Evolutionary conservation across 2,329 filamentous ascomycete genomes (phyloP), one percentile per base, ranked within the genome.

Genomic region (Coleophoma crateriformis): DNA sequence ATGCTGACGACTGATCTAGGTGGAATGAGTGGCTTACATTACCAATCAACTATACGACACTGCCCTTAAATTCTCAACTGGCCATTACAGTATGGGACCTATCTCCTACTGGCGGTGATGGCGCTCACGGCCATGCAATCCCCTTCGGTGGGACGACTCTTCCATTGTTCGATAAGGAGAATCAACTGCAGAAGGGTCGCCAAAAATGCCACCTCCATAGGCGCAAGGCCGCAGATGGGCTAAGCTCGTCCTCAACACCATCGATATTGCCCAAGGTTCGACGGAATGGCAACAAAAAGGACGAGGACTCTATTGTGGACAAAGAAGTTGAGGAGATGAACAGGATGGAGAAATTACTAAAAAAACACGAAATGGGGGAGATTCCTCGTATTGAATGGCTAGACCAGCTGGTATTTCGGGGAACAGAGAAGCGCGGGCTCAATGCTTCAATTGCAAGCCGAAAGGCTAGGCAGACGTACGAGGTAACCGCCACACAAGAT

Each of bases 281-380:
- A 47, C 73, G 78, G 46, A 74, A 75, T 27, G 69, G 72, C 71
- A 45, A 69, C 69, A 38, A 65, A 69, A 46, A 50, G 47, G 62
- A 64, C 1, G 68, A 76, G 1, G 71, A 76, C 72, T 13, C 20
- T 32, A 10, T n/a, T 0, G 71, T 81, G n/a, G 82, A 87, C 50
- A 85, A 85, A 58, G 83, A 95, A 52, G 72, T 72, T n/a, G 84
- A 89, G 47, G 94, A 99, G 68, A 78, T 96, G 54, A 90, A 96
- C 60, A 79, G 94, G 15, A 79, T 99, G 58, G 91, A 97, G 63
- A 85, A 83, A 48, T 69, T 97, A 19, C 87, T 99, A 65, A 99
- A 99, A 70, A 95, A 96, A 69, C 94, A 97, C 64, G 95, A 99
- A 65, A 95, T 96, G 87, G 91, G 90, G 15, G 94, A 99, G 65